Conservation (phyloP, 805 yeast genomes). For the Sungouiella thailandica region DNA sequence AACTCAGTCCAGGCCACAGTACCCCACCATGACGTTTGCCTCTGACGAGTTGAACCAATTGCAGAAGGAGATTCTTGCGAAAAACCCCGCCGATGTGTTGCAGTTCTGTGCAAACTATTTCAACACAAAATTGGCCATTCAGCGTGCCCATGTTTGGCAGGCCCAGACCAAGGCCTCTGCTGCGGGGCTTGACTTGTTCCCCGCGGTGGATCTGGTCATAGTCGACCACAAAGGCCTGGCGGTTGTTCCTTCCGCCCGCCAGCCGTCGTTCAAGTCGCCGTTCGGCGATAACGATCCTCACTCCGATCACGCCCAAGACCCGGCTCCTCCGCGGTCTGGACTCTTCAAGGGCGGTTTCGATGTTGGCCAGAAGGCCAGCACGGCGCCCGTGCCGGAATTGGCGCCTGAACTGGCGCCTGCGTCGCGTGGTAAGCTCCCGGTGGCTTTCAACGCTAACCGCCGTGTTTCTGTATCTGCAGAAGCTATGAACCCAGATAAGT, state of each 20-base stretch:
- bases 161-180: conserved; percentile 45
- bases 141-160: conserved; percentile 49
- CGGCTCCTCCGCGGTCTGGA: conserved; percentile 9
- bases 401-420: conserved; percentile 24
- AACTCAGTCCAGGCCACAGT: conserved; percentile 1
- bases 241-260: conserved; percentile 23
- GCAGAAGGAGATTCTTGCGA: conserved; percentile 46
- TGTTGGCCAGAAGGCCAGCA: conserved; percentile 6
- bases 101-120: conserved; percentile 77
- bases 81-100: conserved; percentile 62
- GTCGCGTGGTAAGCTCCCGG: conserved; percentile 40
- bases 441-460: conserved; percentile 70
- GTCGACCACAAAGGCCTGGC: conserved; percentile 26
- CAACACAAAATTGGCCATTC: conserved; percentile 54
- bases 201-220: conserved; percentile 31
- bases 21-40: conserved; percentile 11
- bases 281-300: conserved; percentile 65
- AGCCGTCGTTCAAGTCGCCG: conserved; percentile 55
- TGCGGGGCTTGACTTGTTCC: conserved; percentile 47
- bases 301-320: conserved; percentile 24
- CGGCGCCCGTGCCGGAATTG: conserved; percentile 16
- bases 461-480: conserved; percentile 91
- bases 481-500: conserved; percentile 70
- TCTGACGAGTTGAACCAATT: conserved; percentile 57
- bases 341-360: conserved; percentile 26